Conservation (phyloP, 495 filamentous ascomycete genomes). For the Aspergillus sclerotiicarbonarius region DNA sequence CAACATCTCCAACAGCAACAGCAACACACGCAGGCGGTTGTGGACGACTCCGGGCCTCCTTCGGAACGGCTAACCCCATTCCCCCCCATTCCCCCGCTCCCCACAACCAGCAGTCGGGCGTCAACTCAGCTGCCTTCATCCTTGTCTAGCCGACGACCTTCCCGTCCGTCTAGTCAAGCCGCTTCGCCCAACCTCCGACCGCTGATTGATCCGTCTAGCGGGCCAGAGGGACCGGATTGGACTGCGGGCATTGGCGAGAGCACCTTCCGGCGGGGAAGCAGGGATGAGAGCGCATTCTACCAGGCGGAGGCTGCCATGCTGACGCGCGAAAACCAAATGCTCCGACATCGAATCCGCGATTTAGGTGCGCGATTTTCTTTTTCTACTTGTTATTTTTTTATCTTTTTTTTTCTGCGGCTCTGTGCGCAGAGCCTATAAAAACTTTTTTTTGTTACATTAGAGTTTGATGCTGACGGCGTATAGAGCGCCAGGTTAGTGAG, state of each 20-base stretch:
- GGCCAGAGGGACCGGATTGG: slow-evolving; percentile 30
- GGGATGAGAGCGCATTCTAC: slow-evolving; percentile 84
- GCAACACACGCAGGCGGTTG: slow-evolving; percentile 37
- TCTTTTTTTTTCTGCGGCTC: not conserved
- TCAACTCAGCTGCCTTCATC: slow-evolving; percentile 40
- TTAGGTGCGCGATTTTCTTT: slow-evolving; percentile 46
- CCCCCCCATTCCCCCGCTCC: slow-evolving; percentile 40
- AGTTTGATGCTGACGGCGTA: slow-evolving; percentile 4
- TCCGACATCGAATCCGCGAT: slow-evolving; percentile 80
- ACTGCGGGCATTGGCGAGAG: slow-evolving; percentile 28
- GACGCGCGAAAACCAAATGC: slow-evolving; percentile 89
- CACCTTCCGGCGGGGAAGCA: slow-evolving; percentile 41
- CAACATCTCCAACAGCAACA: slow-evolving; percentile 57
- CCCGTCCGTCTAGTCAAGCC: slow-evolving; percentile 35
- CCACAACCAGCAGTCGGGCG: slow-evolving; percentile 25
- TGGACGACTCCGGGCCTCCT: slow-evolving; percentile 64
- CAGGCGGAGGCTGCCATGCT: slow-evolving; percentile 89
- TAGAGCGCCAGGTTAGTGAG: slow-evolving; percentile 41
- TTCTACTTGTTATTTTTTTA: not conserved
- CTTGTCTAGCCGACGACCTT: slow-evolving; percentile 52
- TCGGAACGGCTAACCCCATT: slow-evolving; percentile 60
- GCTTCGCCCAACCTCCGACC: slow-evolving; percentile 39
- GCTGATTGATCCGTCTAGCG: slow-evolving; percentile 24
- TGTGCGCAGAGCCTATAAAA: not conserved
- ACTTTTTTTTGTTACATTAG: slow-evolving; percentile 5